A percentile compares a stretch with the other conserved stretches of the same genome.
phyloP scores from a whole-genome alignment of 73 alveolate genomes.

The Blepharisma stoltei region DNA sequence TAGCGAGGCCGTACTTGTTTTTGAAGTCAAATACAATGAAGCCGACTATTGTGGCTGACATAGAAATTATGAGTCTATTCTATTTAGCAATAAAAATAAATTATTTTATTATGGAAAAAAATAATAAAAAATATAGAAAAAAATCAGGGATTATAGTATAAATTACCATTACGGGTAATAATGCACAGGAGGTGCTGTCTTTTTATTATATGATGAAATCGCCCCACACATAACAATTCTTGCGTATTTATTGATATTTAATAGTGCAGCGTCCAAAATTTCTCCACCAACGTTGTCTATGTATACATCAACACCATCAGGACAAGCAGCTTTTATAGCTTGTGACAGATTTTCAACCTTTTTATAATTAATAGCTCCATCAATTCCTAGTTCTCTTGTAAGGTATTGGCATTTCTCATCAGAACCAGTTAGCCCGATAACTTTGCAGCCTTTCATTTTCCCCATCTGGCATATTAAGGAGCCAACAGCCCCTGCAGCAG shows the following conservation, averaged over 20 bases:
- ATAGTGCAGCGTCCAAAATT: constrained; percentile 24
- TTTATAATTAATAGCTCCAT: constrained; percentile 28
- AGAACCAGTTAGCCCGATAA: constrained; percentile 32
- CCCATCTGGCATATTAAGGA: constrained; percentile 36
- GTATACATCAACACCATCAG: constrained; percentile 36
- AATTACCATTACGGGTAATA: background rate
- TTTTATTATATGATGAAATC: constrained; percentile 20
- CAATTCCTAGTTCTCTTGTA: background rate
- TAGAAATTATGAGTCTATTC: constrained; percentile 24
- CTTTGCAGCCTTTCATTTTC: constrained; percentile 35
- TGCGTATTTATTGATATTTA: constrained; percentile 25
- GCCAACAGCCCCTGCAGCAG: constrained; percentile 42
- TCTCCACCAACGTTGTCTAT: constrained; percentile 42
- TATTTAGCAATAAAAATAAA: background rate
- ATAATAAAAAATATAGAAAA: too few relatives aligned
- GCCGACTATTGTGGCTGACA: constrained; percentile 23
- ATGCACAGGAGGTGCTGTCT: constrained; percentile 23
- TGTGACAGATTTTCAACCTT: background rate
- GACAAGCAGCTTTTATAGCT: constrained; percentile 14
- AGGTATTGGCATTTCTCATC: constrained; percentile 31
- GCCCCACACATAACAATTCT: constrained; percentile 37
- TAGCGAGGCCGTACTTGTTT: background rate
- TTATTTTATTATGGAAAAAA: background rate
- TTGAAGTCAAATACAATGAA: constrained; percentile 24
- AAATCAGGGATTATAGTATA: too few relatives aligned